A percentile compares a stretch with the other conserved stretches of the same genome.
These are phyloP conservation scores for Calonectria ilicicola DNA, from an alignment of 2,329 filamentous ascomycete species.

Conservation along the genomic window DNA sequence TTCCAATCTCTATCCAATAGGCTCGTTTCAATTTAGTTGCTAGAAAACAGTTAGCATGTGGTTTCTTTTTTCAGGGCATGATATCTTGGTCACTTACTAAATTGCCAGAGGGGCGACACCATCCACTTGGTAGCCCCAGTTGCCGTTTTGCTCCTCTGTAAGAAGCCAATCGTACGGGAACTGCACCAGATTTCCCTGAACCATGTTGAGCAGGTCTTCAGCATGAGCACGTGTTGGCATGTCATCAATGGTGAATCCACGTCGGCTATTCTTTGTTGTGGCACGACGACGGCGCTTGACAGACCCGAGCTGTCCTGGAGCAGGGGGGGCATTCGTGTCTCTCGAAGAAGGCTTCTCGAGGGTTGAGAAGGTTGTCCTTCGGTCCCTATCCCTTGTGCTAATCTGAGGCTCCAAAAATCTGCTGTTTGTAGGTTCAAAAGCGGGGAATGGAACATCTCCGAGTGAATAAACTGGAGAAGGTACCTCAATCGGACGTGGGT, in stretches of 20 bases:
- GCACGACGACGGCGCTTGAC: constrained; percentile 74
- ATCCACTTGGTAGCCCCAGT: constrained; percentile 98
- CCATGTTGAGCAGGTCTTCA: constrained; percentile 82
- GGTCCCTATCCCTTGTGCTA: constrained; percentile 56
- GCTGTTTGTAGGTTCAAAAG: constrained; percentile 54
- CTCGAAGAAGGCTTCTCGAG: constrained; percentile 60
- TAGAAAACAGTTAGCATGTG: constrained; percentile 44
- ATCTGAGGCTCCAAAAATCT: constrained; percentile 48
- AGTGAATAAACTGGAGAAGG: constrained; percentile 56
- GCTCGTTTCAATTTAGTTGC: constrained; percentile 44
- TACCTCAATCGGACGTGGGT: constrained; percentile 47
- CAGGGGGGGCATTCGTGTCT: constrained; percentile 45
- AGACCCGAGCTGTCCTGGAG: constrained; percentile 57
- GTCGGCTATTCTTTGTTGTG: constrained; percentile 76
- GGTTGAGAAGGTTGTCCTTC: constrained; percentile 68
- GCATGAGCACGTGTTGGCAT: constrained; percentile 81
- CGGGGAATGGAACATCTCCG: constrained; percentile 60
- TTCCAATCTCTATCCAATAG: background rate
- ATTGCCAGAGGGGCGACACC: constrained; percentile 96
- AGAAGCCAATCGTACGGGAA: constrained; percentile 98
- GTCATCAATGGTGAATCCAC: constrained; percentile 78
- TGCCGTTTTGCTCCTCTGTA: constrained; percentile 90
- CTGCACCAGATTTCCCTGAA: constrained; percentile 89
- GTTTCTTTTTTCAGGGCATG: background rate
- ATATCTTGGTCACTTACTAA: constrained; percentile 73